These are phyloP conservation scores for Leucocoprinus birnbaumii DNA, from an alignment of 768 basidiomycete genomes.

Conservation along the genomic window DNA sequence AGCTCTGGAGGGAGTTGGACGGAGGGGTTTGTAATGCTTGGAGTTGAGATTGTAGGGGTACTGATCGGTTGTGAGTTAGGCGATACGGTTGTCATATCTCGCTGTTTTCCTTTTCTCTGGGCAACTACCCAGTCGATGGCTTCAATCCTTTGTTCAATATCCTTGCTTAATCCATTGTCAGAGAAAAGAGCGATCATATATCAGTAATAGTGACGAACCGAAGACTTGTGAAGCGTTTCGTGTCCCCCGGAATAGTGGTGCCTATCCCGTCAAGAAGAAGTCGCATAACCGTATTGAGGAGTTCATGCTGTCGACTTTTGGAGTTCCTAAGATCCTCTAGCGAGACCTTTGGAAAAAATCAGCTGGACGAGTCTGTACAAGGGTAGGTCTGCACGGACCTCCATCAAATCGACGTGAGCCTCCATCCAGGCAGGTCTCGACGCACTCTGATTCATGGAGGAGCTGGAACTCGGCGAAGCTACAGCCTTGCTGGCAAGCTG, in stretches of 20 bases:
- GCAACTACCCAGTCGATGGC: constrained; percentile 7
- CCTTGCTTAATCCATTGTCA: not conserved
- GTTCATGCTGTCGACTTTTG: not conserved
- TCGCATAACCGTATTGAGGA: constrained; percentile 5
- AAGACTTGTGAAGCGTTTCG: not conserved
- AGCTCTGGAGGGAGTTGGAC: not conserved
- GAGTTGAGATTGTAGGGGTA: not conserved
- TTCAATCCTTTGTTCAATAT: constrained; percentile 7
- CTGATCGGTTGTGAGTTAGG: not conserved
- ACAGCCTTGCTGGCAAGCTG: not conserved
- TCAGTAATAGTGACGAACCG: not conserved
- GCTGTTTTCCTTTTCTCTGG: not conserved
- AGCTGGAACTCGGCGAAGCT: not conserved
- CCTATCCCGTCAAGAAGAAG: constrained; percentile 1
- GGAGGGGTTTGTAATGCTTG: not conserved
- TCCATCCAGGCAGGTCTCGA: constrained; percentile 1
- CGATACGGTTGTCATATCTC: not conserved
- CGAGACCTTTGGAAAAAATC: not conserved
- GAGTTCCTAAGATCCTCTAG: not conserved
- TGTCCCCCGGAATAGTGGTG: not conserved
- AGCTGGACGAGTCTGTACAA: not conserved
- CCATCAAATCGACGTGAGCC: not conserved
- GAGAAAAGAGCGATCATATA: no score
- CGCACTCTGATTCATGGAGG: not conserved
- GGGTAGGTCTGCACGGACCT: not conserved